Conservation (phyloP, 2,329 filamentous ascomycete species). For the Colletotrichum sp. region DNA sequence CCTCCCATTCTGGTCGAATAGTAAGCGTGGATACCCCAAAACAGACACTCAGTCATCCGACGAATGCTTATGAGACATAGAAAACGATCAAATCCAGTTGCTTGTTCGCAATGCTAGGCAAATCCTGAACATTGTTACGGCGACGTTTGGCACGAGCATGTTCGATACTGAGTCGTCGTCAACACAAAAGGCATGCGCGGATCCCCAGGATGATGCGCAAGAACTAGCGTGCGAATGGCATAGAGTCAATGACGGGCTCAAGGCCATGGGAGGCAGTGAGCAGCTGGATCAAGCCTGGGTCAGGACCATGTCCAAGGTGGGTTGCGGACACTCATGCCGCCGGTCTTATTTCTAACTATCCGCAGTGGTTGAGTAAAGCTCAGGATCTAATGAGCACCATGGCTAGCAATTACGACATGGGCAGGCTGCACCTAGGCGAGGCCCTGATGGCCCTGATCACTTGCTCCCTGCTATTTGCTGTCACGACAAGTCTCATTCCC, state of each 20-base stretch:
- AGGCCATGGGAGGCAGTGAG: conserved; percentile 21
- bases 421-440: conserved; percentile 59
- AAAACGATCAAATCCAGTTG: conserved; percentile 67
- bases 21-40: conserved; percentile 45
- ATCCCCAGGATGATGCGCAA: conserved; percentile 54
- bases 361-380: conserved; percentile 70
- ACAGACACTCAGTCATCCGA: neutral
- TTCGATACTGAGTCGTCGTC: conserved; percentile 36
- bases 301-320: conserved; percentile 46
- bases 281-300: conserved; percentile 45
- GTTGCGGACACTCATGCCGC: conserved; percentile 1
- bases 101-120: conserved; percentile 81
- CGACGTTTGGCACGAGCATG: conserved; percentile 65
- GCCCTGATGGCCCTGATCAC: conserved; percentile 32
- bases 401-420: conserved; percentile 89
- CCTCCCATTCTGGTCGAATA: conserved; percentile 74
- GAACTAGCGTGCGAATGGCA: conserved; percentile 75
- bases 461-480: conserved; percentile 16
- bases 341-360: neutral
- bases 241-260: conserved; percentile 27
- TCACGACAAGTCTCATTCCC: conserved; percentile 36
- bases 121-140: conserved; percentile 77
- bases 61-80: conserved; percentile 29
- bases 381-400: conserved; percentile 86
- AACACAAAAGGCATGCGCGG: conserved; percentile 26